Conservation (phyloP, 106 monocot species). For the Cymbidium sinense region DNA sequence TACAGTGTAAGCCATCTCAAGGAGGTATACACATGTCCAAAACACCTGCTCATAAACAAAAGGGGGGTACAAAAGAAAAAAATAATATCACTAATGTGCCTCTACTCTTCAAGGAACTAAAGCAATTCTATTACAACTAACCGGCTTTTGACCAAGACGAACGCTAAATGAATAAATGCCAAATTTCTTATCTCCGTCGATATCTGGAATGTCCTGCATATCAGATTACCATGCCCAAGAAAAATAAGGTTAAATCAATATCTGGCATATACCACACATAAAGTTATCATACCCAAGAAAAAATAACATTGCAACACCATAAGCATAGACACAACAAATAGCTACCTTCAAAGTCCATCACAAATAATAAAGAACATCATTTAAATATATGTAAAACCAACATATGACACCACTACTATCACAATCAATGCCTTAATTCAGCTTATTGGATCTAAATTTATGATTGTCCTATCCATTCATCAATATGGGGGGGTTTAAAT, state of each 20-base stretch:
- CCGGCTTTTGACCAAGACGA: slow-evolving; percentile 77
- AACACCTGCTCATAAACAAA: slow-evolving; percentile 55
- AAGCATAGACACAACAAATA: neutral
- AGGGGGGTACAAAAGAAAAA: neutral
- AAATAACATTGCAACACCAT: slow-evolving; percentile 2
- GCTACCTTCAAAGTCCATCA: neutral
- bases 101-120: slow-evolving; percentile 3
- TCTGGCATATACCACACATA: slow-evolving; percentile 83
- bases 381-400: no score
- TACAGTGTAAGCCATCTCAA: slow-evolving; percentile 78
- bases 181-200: slow-evolving; percentile 88
- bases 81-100: neutral
- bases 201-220: slow-evolving; percentile 96
- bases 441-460: neutral
- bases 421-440: neutral
- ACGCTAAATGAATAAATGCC: slow-evolving; percentile 91
- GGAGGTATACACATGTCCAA: slow-evolving; percentile 87
- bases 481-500: no score
- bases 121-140: slow-evolving; percentile 10
- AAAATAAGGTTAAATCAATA: slow-evolving; percentile 29
- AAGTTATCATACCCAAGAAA: neutral
- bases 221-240: neutral
- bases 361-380: neutral
- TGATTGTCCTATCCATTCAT: neutral
- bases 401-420: no score